A percentile compares a stretch with the other conserved stretches of the same genome.
phyloP scores from a whole-genome alignment of 768 basidiomycete genomes.

The Trametes punicea region DNA sequence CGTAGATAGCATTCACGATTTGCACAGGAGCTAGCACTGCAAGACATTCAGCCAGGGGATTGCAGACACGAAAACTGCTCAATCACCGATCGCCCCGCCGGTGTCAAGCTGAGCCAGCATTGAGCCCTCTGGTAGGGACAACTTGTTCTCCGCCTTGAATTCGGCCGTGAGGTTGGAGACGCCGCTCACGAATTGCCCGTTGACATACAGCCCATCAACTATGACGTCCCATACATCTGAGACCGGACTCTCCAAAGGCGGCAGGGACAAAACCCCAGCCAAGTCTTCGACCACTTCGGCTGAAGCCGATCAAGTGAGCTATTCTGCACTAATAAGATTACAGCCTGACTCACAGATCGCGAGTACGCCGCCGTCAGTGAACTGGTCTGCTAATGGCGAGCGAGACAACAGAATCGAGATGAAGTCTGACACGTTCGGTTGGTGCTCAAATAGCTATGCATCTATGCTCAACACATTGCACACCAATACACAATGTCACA shows the following conservation, averaged over 20 bases:
- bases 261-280: constrained; percentile 2
- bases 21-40: not conserved
- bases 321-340: too few species aligned
- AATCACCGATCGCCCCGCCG: too few species aligned
- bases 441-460: constrained; percentile 7
- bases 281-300: constrained; percentile 12
- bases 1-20: not conserved
- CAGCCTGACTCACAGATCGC: constrained; percentile 9
- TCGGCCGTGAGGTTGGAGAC: not conserved
- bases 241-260: not conserved
- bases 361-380: constrained; percentile 12
- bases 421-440: constrained; percentile 4
- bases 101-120: not conserved
- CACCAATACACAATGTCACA: not conserved
- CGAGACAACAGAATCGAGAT: constrained; percentile 11
- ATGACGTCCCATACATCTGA: not conserved
- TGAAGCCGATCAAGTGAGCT: not conserved
- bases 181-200: not conserved
- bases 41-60: too few species aligned
- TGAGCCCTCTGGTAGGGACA: not conserved
- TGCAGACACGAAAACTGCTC: too few species aligned
- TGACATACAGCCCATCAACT: not conserved
- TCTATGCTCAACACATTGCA: not conserved
- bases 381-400: constrained; percentile 3
- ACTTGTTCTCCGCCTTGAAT: not conserved